These are phyloP conservation scores for Pyricularia grisea DNA, from an alignment of 2,329 filamentous ascomycete genomes.

Conservation along the genomic window DNA sequence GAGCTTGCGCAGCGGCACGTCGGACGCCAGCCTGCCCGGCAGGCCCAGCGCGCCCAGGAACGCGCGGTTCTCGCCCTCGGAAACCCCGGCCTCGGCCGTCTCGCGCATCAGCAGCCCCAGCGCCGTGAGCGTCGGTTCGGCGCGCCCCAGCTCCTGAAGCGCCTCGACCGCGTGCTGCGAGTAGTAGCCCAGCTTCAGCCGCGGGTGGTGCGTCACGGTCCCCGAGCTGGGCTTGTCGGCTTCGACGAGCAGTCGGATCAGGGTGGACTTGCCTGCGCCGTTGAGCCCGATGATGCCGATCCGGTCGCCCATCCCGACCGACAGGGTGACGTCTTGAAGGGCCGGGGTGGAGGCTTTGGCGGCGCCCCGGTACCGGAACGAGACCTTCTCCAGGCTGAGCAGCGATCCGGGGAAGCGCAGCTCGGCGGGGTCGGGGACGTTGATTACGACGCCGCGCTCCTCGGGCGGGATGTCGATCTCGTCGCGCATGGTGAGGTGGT, in stretches of 20 bases:
- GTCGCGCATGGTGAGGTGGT: slow-evolving; percentile 44
- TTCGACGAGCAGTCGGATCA: slow-evolving; percentile 62
- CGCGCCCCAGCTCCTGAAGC: slow-evolving; percentile 45
- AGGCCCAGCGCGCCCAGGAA: slow-evolving; percentile 62
- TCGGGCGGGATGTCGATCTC: slow-evolving; percentile 65
- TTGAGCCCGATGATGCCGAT: slow-evolving; percentile 72
- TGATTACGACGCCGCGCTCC: slow-evolving; percentile 46
- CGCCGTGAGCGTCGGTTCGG: slow-evolving; percentile 48
- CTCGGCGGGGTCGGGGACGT: slow-evolving; percentile 54
- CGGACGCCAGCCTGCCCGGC: slow-evolving; percentile 59
- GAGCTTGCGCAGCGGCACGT: slow-evolving; percentile 62
- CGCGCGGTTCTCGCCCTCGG: slow-evolving; percentile 59
- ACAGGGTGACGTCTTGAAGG: slow-evolving; percentile 55
- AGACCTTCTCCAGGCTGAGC: slow-evolving; percentile 60
- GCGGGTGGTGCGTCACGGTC: slow-evolving; percentile 54
- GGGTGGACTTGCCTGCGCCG: slow-evolving; percentile 72
- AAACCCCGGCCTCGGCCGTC: slow-evolving; percentile 33
- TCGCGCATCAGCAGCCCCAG: slow-evolving; percentile 52
- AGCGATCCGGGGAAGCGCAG: slow-evolving; percentile 68
- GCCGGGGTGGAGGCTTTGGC: slow-evolving; percentile 18
- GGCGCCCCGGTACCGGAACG: slow-evolving; percentile 48
- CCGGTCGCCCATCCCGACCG: slow-evolving; percentile 63
- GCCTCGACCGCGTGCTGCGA: slow-evolving; percentile 70
- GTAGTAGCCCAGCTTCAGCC: slow-evolving; percentile 65
- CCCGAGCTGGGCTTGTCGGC: slow-evolving; percentile 50